These are phyloP conservation scores for Hsuehochloa calcarea DNA, from an alignment of 176 grass and related monocot species.

Conservation along the genomic window DNA sequence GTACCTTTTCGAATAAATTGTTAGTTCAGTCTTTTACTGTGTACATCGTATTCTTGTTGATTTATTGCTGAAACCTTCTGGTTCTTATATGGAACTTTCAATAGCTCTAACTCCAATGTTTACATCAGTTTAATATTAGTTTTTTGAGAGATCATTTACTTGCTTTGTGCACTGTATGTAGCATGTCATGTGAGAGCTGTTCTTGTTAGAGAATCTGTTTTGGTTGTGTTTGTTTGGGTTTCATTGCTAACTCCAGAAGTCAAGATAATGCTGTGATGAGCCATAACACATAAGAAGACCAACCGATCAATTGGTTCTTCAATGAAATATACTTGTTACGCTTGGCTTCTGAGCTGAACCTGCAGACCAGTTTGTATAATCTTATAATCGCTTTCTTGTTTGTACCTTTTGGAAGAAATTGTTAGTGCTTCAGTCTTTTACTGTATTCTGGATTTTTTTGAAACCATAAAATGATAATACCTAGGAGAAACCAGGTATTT, in stretches of 20 bases:
- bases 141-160: background rate
- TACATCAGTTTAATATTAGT: background rate
- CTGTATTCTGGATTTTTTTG: background rate
- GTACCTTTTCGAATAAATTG: background rate
- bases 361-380: background rate
- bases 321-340: slow-evolving; percentile 62
- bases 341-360: slow-evolving; percentile 73
- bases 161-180: background rate
- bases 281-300: slow-evolving; percentile 62
- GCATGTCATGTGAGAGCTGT: background rate
- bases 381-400: background rate
- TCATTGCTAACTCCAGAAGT: background rate
- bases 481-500: no score
- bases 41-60: background rate
- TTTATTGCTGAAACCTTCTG: background rate
- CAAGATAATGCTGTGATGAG: slow-evolving; percentile 52
- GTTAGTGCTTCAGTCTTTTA: background rate
- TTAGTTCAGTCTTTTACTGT: background rate
- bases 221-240: background rate
- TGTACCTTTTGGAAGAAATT: background rate
- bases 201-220: background rate
- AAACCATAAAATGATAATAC: no score
- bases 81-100: background rate
- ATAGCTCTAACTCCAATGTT: background rate
- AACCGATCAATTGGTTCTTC: slow-evolving; percentile 48